A percentile compares a stretch with the other conserved stretches of the same genome.
phyloP scores from a whole-genome alignment of 192 early-diverging fungal genomes.

The Coemansia sp. region DNA sequence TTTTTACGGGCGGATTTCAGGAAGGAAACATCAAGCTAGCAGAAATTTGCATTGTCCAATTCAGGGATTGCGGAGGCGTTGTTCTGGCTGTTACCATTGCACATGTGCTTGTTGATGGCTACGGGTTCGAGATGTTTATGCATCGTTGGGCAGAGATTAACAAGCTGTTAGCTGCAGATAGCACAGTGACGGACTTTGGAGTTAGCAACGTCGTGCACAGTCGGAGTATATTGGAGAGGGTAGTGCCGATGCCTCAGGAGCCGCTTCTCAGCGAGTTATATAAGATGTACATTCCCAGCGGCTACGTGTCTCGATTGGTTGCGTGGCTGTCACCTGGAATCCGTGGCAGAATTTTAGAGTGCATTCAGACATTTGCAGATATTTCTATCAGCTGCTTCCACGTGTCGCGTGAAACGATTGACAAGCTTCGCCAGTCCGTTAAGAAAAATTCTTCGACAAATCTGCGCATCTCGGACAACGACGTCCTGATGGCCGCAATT shows the following conservation, averaged over 20 bases:
- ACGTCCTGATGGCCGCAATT: conserved; percentile 8
- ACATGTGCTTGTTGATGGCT: conserved; percentile 14
- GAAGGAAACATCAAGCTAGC: conserved; percentile 3
- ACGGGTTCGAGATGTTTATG: conserved; percentile 16
- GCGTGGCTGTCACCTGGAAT: conserved; percentile 15
- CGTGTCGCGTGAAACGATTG: neutral
- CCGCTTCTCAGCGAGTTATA: neutral
- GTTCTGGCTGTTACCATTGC: conserved; percentile 4
- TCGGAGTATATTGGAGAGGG: neutral
- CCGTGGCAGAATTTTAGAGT: conserved; percentile 4
- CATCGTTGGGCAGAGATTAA: conserved; percentile 16
- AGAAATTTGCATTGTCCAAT: neutral
- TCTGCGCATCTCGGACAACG: conserved; percentile 14
- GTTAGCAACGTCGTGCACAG: neutral
- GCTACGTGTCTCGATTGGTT: neutral
- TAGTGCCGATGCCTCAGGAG: neutral
- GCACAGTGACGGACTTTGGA: neutral
- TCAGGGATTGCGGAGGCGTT: conserved; percentile 20
- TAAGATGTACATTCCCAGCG: neutral
- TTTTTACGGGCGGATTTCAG: neutral
- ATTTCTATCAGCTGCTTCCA: conserved; percentile 11
- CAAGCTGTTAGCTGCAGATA: neutral
- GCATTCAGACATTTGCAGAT: neutral
- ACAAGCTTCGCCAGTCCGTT: neutral
- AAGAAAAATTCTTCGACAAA: neutral